Conservation (phyloP, 1,284 basidiomycete species). For the Ceratobasidium sp. region DNA sequence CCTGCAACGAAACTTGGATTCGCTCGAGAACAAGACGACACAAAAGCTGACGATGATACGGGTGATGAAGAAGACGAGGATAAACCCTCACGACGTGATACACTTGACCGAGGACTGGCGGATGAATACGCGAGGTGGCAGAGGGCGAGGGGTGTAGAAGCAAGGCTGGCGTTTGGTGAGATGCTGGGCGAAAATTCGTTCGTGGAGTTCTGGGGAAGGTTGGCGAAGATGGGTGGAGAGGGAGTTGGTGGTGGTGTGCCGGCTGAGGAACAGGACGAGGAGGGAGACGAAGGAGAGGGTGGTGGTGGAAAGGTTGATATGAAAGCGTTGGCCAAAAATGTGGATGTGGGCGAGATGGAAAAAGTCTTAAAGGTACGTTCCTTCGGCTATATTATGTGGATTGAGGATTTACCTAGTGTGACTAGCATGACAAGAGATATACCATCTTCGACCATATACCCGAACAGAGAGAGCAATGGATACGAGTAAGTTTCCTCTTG, state of each 20-base stretch:
- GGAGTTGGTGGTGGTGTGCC: constrained; percentile 68
- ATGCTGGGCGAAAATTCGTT: constrained; percentile 93
- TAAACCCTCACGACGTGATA: constrained; percentile 2
- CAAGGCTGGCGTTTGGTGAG: constrained; percentile 81
- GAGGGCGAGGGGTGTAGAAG: constrained; percentile 71
- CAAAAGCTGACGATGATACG: constrained; percentile 50
- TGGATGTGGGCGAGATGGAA: constrained; percentile 81
- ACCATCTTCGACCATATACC: constrained; percentile 88
- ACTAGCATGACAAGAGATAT: constrained; percentile 90
- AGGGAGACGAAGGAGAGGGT: constrained; percentile 73
- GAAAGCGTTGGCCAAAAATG: constrained; percentile 84
- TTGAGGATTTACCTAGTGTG: constrained; percentile 41
- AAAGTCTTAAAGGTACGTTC: constrained; percentile 78
- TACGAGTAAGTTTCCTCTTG: constrained; percentile 73
- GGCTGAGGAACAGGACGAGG: constrained; percentile 67
- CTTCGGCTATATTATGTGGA: constrained; percentile 23
- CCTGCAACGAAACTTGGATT: constrained; percentile 70
- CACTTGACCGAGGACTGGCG: constrained; percentile 56
- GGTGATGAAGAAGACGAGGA: constrained; percentile 52
- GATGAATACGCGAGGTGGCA: constrained; percentile 83
- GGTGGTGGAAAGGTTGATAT: constrained; percentile 87
- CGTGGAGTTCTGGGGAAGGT: constrained; percentile 95
- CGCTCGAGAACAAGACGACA: constrained; percentile 44
- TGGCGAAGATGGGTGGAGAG: constrained; percentile 86
- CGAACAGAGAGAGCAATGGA: constrained; percentile 88